A percentile compares a stretch with the other conserved stretches of the same genome.
phyloP scores from a whole-genome alignment of 306 rosid species.

The Hippophae rhamnoides region DNA sequence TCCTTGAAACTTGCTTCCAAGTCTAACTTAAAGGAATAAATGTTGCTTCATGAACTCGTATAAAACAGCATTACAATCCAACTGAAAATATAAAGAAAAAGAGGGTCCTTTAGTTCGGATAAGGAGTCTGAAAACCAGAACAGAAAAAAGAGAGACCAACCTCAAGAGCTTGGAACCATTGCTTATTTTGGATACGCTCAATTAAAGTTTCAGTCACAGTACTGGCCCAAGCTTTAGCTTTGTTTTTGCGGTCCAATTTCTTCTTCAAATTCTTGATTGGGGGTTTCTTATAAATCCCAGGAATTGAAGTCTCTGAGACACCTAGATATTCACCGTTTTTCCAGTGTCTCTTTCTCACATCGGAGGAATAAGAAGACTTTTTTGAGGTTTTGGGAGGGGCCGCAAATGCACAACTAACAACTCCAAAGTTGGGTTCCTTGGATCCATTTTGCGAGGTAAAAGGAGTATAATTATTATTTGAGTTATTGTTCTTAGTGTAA shows the following conservation, averaged over 20 bases:
- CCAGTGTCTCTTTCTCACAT: slow-evolving; percentile 63
- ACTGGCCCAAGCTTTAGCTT: slow-evolving; percentile 84
- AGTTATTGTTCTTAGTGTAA: slow-evolving; percentile 16
- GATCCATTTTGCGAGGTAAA: slow-evolving; percentile 1
- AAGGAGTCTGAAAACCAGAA: not conserved
- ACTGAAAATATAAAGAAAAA: not conserved
- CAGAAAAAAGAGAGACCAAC: slow-evolving; percentile 16
- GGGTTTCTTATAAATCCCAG: slow-evolving; percentile 27
- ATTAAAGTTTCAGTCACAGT: slow-evolving; percentile 85
- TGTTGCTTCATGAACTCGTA: not conserved
- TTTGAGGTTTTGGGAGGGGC: slow-evolving; percentile 29
- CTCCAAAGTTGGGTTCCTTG: slow-evolving; percentile 18
- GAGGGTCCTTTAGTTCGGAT: no score
- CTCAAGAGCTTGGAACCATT: slow-evolving; percentile 97
- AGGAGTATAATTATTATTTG: slow-evolving; percentile 1
- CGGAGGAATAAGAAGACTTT: slow-evolving; percentile 20
- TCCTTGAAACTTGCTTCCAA: not conserved
- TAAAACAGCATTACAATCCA: not conserved
- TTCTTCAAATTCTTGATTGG: slow-evolving; percentile 78
- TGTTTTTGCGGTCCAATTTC: slow-evolving; percentile 51
- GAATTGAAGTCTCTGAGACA: slow-evolving; percentile 29
- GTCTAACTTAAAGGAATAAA: not conserved
- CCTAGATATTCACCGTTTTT: slow-evolving; percentile 80
- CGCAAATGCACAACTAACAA: slow-evolving; percentile 39
- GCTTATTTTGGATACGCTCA: slow-evolving; percentile 56